A percentile compares a stretch with the other conserved stretches of the same genome.
These are phyloP conservation scores for Talaromyces liani DNA, from an alignment of 495 filamentous ascomycete species.

Conservation along the genomic window DNA sequence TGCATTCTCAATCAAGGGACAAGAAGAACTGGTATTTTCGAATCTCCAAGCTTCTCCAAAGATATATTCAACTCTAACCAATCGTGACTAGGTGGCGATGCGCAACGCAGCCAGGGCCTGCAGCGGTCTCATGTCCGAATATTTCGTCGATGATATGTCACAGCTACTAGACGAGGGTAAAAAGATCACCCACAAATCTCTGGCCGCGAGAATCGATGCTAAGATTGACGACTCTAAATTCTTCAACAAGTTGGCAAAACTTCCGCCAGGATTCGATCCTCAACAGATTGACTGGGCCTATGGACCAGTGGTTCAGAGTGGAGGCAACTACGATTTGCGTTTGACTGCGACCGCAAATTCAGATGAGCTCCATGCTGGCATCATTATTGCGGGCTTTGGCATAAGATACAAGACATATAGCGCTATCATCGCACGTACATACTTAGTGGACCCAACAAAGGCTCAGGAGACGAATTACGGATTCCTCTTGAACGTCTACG, in stretches of 20 bases:
- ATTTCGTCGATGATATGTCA: constrained; percentile 97
- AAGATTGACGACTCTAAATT: constrained; percentile 93
- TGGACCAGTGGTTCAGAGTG: constrained; percentile 88
- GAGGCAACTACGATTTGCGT: constrained; percentile 87
- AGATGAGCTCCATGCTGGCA: constrained; percentile 81
- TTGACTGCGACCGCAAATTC: constrained; percentile 66
- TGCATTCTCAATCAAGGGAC: constrained; percentile 92
- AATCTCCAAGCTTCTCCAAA: background rate
- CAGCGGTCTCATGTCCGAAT: constrained; percentile 84
- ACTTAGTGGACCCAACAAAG: constrained; percentile 93
- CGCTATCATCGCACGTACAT: constrained; percentile 84
- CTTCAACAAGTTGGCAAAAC: constrained; percentile 75
- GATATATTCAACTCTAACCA: constrained; percentile 3
- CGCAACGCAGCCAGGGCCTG: constrained; percentile 88
- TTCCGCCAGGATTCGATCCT: constrained; percentile 83
- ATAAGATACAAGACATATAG: constrained; percentile 92
- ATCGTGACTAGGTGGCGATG: constrained; percentile 61
- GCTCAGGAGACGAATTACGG: constrained; percentile 91
- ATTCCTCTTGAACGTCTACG: constrained; percentile 78
- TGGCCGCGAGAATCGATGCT: constrained; percentile 74
- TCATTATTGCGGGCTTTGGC: constrained; percentile 87
- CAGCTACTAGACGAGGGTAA: constrained; percentile 89
- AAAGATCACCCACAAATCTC: constrained; percentile 82
- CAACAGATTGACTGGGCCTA: constrained; percentile 89
- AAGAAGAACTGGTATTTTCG: constrained; percentile 65